Evolutionary conservation across 345 rosid genomes (phyloP).

Genomic region (Acer negundo): DNA sequence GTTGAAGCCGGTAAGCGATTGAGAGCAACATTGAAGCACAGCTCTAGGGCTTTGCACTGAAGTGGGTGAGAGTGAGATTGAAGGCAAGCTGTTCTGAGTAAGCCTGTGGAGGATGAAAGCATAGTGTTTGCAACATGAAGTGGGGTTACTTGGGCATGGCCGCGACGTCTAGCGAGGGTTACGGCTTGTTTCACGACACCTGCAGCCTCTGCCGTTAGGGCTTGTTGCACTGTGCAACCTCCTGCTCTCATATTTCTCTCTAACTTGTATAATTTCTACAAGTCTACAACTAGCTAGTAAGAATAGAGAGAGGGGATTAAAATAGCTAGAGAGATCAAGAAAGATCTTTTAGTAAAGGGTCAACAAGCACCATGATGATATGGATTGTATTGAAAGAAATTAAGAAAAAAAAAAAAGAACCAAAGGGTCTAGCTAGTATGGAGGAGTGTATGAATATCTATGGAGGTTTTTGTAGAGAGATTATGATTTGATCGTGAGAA

Average conservation of each 20-base stretch:
- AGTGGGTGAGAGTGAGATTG: constrained; percentile 95
- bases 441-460: constrained; percentile 17
- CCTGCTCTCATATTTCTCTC: constrained; percentile 71
- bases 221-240: constrained; percentile 82
- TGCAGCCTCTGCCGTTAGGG: constrained; percentile 79
- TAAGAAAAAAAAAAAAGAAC: constrained; percentile 18
- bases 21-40: constrained; percentile 95
- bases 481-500: constrained; percentile 28
- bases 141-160: constrained; percentile 98
- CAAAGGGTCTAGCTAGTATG: not conserved
- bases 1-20: constrained; percentile 93
- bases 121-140: constrained; percentile 93
- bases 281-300: not conserved
- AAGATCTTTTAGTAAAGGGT: constrained; percentile 17
- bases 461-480: constrained; percentile 17
- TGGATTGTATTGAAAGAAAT: constrained; percentile 17
- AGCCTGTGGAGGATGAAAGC: constrained; percentile 74
- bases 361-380: constrained; percentile 23
- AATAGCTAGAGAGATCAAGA: constrained; percentile 20
- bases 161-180: constrained; percentile 73
- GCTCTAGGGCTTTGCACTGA: constrained; percentile 93
- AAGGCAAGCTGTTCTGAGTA: constrained; percentile 84
- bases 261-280: not conserved
- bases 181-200: constrained; percentile 75
- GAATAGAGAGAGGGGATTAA: constrained; percentile 13